Base-by-base conservation (phyloP, 495 filamentous ascomycete genomes). In the Tuber umbilicatum region DNA sequence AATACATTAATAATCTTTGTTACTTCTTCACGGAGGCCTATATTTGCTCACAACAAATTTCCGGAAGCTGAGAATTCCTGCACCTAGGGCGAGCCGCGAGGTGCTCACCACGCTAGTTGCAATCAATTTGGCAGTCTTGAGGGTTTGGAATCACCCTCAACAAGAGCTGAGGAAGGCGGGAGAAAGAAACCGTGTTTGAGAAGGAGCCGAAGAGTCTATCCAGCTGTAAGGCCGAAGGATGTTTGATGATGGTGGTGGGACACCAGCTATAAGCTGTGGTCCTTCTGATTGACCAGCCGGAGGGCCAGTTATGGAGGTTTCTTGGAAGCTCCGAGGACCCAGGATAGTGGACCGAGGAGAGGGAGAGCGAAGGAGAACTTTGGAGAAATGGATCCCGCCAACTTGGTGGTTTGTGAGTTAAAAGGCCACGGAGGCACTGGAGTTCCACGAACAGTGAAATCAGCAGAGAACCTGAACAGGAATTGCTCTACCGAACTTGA, bases 281-380 rank as follows among this genome's bases (percentile, higher is more conserved):
- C 70, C 23, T 55, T 76, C 67, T 38, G 45, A 76, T 68, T 35
- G 71, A 40, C 80, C 73, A 72, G 73, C 77, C 70, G 80, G 87
- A 86, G 85, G 55, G 82, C 87, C 85, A 94, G 85, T 97, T 98
- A 99, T 87, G 95, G 95, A 83, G 95, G 95, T 88, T 95, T 94
- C 87, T 93, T 95, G 87, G 94, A 92, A 87, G 91, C 93, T 90
- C 95, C 94, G 86, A 95, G 94, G 88, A 93, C 92, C 93, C 94
- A 90, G 86, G 89, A 88, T 81, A 89, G 89, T 83, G 95, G 94
- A 87, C 93, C 93, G 81, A 96, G 91, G 85, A 97, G 93, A 88
- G 94, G 94, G 88, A 92, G 91, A 82, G 91, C 86, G 87, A 92
- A 92, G 83, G 92, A 92, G 85, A 92, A 91, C 87, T 89, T 85